Conservation (phyloP, 129 eudicot species). For the Artemisia argyi region DNA sequence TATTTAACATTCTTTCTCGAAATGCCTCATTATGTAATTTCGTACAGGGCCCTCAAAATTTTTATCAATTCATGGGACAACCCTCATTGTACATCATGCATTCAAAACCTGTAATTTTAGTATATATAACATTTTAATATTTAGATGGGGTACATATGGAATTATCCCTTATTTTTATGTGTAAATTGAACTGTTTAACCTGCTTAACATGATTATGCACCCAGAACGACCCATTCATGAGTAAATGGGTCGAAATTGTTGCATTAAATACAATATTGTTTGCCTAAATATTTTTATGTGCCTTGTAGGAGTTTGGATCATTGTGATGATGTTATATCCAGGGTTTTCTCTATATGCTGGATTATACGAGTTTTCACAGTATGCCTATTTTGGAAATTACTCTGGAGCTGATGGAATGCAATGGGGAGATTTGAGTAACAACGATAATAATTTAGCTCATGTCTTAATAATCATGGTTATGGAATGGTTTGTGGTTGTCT, state of each 20-base stretch:
- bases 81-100: background rate
- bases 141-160: too few species aligned
- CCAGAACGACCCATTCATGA: too few species aligned
- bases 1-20: too few species aligned
- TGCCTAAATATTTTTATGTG: background rate
- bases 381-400: constrained; percentile 50
- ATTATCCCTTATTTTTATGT: too few species aligned
- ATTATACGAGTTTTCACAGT: constrained; percentile 76
- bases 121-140: too few species aligned
- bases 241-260: too few species aligned
- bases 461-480: constrained; percentile 67
- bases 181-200: too few species aligned
- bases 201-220: too few species aligned
- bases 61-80: too few species aligned
- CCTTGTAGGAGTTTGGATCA: constrained; percentile 74
- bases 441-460: constrained; percentile 65
- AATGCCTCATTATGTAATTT: too few species aligned
- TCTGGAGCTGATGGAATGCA: constrained; percentile 85
- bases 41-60: too few species aligned
- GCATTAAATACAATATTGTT: background rate
- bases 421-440: constrained; percentile 71
- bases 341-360: constrained; percentile 86
- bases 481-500: constrained; percentile 79
- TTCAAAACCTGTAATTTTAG: too few species aligned
- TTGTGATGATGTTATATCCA: constrained; percentile 80